phyloP scores from a whole-genome alignment of 1,139 yeast species.

The Hansenula lynferdii region DNA sequence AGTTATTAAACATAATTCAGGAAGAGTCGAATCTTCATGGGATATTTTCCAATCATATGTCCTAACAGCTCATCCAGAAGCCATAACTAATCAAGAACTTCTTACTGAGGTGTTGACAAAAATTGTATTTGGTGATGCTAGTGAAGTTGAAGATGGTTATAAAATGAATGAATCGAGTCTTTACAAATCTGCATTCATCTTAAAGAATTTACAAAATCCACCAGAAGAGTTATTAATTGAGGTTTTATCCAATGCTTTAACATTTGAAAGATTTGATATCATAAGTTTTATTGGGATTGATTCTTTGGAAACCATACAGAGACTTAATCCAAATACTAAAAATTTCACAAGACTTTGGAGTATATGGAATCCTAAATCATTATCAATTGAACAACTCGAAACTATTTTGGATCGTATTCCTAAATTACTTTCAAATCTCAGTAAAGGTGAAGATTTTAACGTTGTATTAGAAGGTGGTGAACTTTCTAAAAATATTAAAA shows the following conservation, averaged over 20 bases:
- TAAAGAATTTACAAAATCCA: neutral
- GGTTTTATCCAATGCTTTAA: slow-evolving; percentile 1
- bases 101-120: slow-evolving; percentile 13
- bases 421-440: neutral
- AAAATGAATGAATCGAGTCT: slow-evolving; percentile 5
- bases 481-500: neutral
- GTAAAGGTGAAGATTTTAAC: neutral
- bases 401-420: neutral
- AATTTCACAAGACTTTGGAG: neutral
- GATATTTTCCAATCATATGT: slow-evolving; percentile 17
- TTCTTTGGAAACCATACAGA: neutral
- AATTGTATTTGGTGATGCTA: slow-evolving; percentile 20
- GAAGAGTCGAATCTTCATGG: slow-evolving; percentile 21
- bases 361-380: slow-evolving; percentile 1
- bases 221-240: slow-evolving; percentile 2
- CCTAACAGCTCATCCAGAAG: neutral
- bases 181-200: slow-evolving; percentile 6
- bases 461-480: neutral
- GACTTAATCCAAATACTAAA: neutral
- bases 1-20: slow-evolving; percentile 19
- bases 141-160: slow-evolving; percentile 16
- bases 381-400: neutral
- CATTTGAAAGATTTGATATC: neutral
- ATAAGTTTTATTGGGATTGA: neutral
- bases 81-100: slow-evolving; percentile 6